Percentiles rank a stretch among this genome's conserved stretches.
Evolutionary conservation across 768 basidiomycete species (phyloP).

Genomic region (Asterophora lycoperdoides): DNA sequence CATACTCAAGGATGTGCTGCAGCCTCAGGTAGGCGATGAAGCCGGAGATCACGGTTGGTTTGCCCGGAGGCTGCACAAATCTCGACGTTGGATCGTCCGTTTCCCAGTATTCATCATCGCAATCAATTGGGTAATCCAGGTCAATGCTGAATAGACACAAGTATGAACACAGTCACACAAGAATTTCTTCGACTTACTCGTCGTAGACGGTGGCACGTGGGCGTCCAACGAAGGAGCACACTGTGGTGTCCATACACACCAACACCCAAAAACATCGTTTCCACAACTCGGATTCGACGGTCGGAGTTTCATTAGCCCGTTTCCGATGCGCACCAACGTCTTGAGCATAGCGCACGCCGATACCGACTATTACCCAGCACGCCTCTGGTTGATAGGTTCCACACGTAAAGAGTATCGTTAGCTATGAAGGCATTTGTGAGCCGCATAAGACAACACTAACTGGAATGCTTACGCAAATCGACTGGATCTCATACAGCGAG

Average conservation of each 20-base stretch:
- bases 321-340: slow-evolving; percentile 54
- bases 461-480: slow-evolving; percentile 45
- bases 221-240: slow-evolving; percentile 18
- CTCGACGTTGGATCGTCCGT: slow-evolving; percentile 38
- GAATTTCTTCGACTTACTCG: slow-evolving; percentile 11
- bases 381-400: slow-evolving; percentile 43
- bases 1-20: slow-evolving; percentile 57
- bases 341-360: slow-evolving; percentile 54
- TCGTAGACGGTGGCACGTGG: slow-evolving; percentile 17
- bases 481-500: slow-evolving; percentile 67
- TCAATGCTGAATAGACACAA: slow-evolving; percentile 52
- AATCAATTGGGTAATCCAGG: slow-evolving; percentile 56
- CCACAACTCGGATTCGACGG: slow-evolving; percentile 56
- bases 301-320: slow-evolving; percentile 28
- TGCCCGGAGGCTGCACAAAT: slow-evolving; percentile 61
- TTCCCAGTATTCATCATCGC: slow-evolving; percentile 73
- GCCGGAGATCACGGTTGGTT: slow-evolving; percentile 49
- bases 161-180: neutral
- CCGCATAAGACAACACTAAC: slow-evolving; percentile 17
- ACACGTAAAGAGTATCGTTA: slow-evolving; percentile 37
- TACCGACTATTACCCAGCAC: slow-evolving; percentile 49
- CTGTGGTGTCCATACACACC: slow-evolving; percentile 18
- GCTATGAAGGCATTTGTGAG: slow-evolving; percentile 20
- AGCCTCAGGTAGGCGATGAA: slow-evolving; percentile 55
- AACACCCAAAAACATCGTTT: slow-evolving; percentile 49